Conservation (phyloP, 176 grass and related monocot species). For the Leersia perrieri region DNA sequence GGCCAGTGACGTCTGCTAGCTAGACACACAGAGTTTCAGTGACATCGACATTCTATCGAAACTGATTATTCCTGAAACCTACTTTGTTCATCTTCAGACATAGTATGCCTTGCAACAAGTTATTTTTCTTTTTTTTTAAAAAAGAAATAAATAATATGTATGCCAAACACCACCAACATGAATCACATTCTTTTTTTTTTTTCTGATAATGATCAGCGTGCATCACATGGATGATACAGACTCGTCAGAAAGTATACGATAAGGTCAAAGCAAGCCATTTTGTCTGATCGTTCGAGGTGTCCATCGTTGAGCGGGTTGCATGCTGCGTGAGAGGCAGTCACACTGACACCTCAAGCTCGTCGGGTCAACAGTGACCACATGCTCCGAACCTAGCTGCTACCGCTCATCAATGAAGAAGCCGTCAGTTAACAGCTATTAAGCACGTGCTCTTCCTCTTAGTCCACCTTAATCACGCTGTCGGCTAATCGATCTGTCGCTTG, state of each 20-base stretch:
- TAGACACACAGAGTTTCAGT: neutral
- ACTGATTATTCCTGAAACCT: neutral
- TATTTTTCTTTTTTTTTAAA: neutral
- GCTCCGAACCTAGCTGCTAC: neutral
- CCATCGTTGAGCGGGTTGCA: neutral
- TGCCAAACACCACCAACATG: neutral
- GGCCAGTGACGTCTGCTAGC: neutral
- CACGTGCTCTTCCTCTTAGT: neutral
- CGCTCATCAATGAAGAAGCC: neutral
- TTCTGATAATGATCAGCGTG: neutral
- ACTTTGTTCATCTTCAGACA: neutral
- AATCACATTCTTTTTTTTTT: neutral
- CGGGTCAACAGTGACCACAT: neutral
- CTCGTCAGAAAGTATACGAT: neutral
- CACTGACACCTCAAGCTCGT: conserved; percentile 14
- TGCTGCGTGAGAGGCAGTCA: neutral
- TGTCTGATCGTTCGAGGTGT: neutral
- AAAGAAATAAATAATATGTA: neutral
- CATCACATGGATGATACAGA: neutral
- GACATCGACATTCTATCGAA: neutral
- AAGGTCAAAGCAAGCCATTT: conserved; percentile 14
- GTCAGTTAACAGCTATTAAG: neutral
- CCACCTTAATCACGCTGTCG: neutral
- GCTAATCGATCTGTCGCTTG: neutral
- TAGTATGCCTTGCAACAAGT: no score